These are phyloP conservation scores for Epicoccum nigrum DNA, from an alignment of 2,329 filamentous ascomycete genomes.

Conservation along the genomic window DNA sequence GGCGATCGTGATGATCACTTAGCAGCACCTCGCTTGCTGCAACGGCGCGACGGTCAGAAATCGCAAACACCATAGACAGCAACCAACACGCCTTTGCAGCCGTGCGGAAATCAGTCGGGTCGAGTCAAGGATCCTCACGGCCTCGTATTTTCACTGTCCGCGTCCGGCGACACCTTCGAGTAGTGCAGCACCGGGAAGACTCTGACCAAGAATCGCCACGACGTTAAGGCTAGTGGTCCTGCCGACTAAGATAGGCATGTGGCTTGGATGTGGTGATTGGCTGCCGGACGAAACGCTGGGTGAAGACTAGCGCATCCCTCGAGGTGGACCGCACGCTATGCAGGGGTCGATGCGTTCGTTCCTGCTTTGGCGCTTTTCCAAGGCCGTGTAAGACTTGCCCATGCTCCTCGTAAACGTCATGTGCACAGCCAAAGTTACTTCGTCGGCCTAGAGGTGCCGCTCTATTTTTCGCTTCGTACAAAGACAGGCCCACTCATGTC, in stretches of 20 bases:
- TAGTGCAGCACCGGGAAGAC: constrained; percentile 19
- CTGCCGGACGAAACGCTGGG: constrained; percentile 14
- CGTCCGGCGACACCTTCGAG: constrained; percentile 14
- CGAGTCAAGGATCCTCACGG: constrained; percentile 4
- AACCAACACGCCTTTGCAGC: background rate
- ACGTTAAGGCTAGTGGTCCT: constrained; percentile 26
- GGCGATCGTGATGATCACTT: constrained; percentile 38
- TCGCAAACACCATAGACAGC: constrained; percentile 8
- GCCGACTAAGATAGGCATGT: constrained; percentile 6
- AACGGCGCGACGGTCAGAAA: constrained; percentile 19
- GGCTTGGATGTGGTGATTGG: constrained; percentile 12
- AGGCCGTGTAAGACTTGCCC: constrained; percentile 37
- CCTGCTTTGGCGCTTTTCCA: constrained; percentile 23
- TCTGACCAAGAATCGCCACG: constrained; percentile 31
- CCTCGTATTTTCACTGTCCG: constrained; percentile 11
- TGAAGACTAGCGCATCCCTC: constrained; percentile 13
- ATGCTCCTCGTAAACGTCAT: constrained; percentile 43
- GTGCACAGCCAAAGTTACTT: constrained; percentile 32
- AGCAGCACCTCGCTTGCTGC: constrained; percentile 32
- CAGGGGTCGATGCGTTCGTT: constrained; percentile 18
- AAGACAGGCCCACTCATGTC: constrained; percentile 38
- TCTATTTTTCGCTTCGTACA: constrained; percentile 36
- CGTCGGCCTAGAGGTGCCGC: constrained; percentile 25
- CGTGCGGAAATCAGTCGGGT: background rate
- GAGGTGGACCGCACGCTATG: constrained; percentile 13